These are phyloP conservation scores for Athelia psychrophila DNA, from an alignment of 1,284 basidiomycete genomes.

Conservation along the genomic window DNA sequence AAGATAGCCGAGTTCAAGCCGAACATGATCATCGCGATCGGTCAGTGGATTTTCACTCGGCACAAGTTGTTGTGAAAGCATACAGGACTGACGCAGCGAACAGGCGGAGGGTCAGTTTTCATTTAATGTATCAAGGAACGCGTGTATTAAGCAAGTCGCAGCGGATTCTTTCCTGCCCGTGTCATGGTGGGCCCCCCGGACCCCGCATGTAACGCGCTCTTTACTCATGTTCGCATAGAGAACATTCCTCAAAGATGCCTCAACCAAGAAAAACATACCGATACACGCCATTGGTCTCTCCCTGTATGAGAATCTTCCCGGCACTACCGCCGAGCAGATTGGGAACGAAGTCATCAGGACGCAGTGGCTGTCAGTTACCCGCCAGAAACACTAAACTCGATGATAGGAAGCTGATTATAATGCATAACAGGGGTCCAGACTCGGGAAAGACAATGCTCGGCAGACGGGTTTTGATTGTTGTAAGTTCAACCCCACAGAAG, in stretches of 20 bases:
- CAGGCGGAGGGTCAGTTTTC: constrained; percentile 74
- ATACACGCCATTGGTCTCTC: constrained; percentile 93
- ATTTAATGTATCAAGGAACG: constrained; percentile 8
- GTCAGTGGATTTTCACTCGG: constrained; percentile 32
- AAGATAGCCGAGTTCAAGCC: constrained; percentile 74
- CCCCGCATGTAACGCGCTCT: constrained; percentile 6
- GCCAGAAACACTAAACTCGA: not conserved
- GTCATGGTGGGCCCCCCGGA: constrained; percentile 59
- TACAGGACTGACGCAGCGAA: constrained; percentile 9
- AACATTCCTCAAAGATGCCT: constrained; percentile 79
- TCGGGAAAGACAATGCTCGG: constrained; percentile 75
- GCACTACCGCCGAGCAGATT: constrained; percentile 72
- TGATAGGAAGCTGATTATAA: not conserved
- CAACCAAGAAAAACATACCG: constrained; percentile 77
- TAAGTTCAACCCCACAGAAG: constrained; percentile 35
- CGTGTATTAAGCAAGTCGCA: constrained; percentile 27
- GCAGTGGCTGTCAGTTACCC: constrained; percentile 81
- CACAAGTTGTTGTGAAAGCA: not conserved
- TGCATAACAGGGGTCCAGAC: constrained; percentile 49
- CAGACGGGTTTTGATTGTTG: constrained; percentile 79
- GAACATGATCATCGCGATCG: constrained; percentile 79
- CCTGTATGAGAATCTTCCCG: constrained; percentile 85
- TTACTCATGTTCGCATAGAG: constrained; percentile 41
- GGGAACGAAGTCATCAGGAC: constrained; percentile 86
- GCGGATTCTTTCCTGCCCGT: constrained; percentile 93